phyloP scores from a whole-genome alignment of 1,139 yeast species.

The Candida gigantensis region DNA sequence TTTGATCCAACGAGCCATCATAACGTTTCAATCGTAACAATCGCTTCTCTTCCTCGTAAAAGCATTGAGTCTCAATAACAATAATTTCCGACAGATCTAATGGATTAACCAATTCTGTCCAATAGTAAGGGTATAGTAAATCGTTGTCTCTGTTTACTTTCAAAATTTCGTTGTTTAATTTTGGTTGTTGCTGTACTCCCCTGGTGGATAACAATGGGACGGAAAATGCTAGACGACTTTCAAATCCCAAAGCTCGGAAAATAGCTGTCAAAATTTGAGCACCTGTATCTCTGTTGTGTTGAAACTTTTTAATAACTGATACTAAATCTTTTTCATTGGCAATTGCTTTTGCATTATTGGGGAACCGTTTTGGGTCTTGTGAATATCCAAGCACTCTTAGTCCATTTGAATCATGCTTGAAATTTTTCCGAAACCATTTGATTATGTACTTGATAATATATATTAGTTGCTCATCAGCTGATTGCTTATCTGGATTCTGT shows the following conservation, averaged over 20 bases:
- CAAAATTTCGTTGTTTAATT: conserved; percentile 22
- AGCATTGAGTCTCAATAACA: conserved; percentile 33
- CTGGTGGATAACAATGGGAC: conserved; percentile 29
- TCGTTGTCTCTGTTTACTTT: conserved; percentile 35
- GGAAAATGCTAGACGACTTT: conserved; percentile 36
- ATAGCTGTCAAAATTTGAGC: conserved; percentile 39
- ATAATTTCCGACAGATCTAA: conserved; percentile 27
- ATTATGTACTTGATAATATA: conserved; percentile 36
- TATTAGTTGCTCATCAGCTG: conserved; percentile 25
- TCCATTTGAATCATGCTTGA: conserved; percentile 35
- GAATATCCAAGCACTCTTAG: conserved; percentile 35
- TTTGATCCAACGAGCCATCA: conserved; percentile 8
- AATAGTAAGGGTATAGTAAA: conserved; percentile 38
- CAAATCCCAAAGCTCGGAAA: conserved; percentile 34
- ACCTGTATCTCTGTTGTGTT: conserved; percentile 39
- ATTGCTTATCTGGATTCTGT: conserved; percentile 12
- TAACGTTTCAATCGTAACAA: conserved; percentile 24
- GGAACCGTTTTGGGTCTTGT: conserved; percentile 20
- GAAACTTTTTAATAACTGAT: conserved; percentile 24
- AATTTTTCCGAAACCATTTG: conserved; percentile 42
- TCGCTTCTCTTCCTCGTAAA: conserved; percentile 33
- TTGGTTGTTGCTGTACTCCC: conserved; percentile 24
- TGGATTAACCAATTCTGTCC: conserved; percentile 44
- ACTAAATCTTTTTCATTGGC: conserved; percentile 17
- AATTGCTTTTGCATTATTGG: conserved; percentile 21